These are phyloP conservation scores for Cutaneotrichosporon spelunceum DNA, from an alignment of 1,284 basidiomycete species.

Conservation along the genomic window DNA sequence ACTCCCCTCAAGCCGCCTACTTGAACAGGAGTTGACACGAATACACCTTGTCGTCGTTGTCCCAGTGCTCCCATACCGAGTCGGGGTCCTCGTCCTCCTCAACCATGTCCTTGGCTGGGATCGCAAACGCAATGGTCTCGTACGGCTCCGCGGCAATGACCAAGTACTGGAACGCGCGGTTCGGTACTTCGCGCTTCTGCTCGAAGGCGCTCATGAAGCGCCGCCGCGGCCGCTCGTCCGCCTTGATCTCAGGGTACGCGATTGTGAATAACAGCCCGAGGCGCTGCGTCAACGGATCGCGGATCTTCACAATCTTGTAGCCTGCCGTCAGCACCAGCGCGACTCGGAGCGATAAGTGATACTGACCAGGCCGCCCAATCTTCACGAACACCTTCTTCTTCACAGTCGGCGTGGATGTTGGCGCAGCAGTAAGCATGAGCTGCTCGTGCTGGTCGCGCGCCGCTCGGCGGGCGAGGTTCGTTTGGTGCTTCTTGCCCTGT, in stretches of 20 bases:
- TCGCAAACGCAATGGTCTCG: slow-evolving; percentile 96
- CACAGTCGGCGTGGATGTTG: slow-evolving; percentile 57
- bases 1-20: slow-evolving; percentile 27
- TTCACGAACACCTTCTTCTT: slow-evolving; percentile 94
- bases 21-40: slow-evolving; percentile 90
- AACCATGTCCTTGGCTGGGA: slow-evolving; percentile 95
- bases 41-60: slow-evolving; percentile 92
- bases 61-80: slow-evolving; percentile 94
- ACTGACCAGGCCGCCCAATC: slow-evolving; percentile 73
- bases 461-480: slow-evolving; percentile 92
- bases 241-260: slow-evolving; percentile 89
- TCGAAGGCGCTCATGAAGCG: slow-evolving; percentile 99
- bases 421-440: slow-evolving; percentile 74
- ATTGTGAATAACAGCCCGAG: slow-evolving; percentile 93
- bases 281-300: slow-evolving; percentile 54
- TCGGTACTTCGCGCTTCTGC: slow-evolving; percentile 90
- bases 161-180: slow-evolving; percentile 94
- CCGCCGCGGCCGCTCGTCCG: slow-evolving; percentile 75
- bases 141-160: slow-evolving; percentile 98
- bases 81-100: slow-evolving; percentile 75
- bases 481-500: slow-evolving; percentile 99
- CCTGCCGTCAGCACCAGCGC: slow-evolving; percentile 23
- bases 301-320: slow-evolving; percentile 56
- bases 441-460: slow-evolving; percentile 93
- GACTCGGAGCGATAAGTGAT: slow-evolving; percentile 6